Conservation (phyloP, 768 basidiomycete species). For the Boletus eberwhitei region DNA sequence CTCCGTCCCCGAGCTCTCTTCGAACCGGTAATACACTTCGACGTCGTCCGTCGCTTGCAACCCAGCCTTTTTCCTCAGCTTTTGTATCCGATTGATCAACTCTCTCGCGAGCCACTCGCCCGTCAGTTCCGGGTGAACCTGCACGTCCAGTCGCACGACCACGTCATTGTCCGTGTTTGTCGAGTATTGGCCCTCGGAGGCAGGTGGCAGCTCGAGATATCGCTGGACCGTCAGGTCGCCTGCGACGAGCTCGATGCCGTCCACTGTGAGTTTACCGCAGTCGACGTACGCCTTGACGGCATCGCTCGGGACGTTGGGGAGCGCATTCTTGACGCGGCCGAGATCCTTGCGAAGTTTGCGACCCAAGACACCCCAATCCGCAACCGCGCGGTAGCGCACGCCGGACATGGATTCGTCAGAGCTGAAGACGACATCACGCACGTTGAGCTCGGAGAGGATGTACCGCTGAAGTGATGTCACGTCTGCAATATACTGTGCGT, state of each 20-base stretch:
- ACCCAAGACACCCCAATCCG: conserved; percentile 94
- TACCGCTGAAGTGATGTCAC: conserved; percentile 81
- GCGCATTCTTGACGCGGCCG: conserved; percentile 80
- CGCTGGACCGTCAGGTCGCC: conserved; percentile 93
- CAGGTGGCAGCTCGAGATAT: conserved; percentile 75
- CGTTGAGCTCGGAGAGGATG: conserved; percentile 92
- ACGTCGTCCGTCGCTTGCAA: conserved; percentile 94
- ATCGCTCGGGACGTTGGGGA: conserved; percentile 79
- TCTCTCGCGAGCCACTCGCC: conserved; percentile 88
- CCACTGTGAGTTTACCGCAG: conserved; percentile 77
- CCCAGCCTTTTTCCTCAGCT: conserved; percentile 92
- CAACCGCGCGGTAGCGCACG: conserved; percentile 85
- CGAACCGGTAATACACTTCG: conserved; percentile 80
- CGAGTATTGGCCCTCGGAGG: conserved; percentile 60
- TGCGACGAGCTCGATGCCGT: conserved; percentile 82
- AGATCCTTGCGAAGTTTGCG: conserved; percentile 92
- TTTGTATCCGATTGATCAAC: conserved; percentile 90
- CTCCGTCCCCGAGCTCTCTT: conserved; percentile 62
- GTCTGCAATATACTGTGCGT: conserved; percentile 79
- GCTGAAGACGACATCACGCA: conserved; percentile 85
- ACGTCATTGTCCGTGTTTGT: conserved; percentile 94
- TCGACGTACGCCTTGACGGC: conserved; percentile 73
- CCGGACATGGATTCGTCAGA: conserved; percentile 84
- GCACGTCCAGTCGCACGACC: conserved; percentile 88
- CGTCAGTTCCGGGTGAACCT: conserved; percentile 81